A percentile compares a stretch with the other conserved stretches of the same genome.
phyloP scores from a whole-genome alignment of 73 alveolate genomes.

The Blepharisma japonicum region DNA sequence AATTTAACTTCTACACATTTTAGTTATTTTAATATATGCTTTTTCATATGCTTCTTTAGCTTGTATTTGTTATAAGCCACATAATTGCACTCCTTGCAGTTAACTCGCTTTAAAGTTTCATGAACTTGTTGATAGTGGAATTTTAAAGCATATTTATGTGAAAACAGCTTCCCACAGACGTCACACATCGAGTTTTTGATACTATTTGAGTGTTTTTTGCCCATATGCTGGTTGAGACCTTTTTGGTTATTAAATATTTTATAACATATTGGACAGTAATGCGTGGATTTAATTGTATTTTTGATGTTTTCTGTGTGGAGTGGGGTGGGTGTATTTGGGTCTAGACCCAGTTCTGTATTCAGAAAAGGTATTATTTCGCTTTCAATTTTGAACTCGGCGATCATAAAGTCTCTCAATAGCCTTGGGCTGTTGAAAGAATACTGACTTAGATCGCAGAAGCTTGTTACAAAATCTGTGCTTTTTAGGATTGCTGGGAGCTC shows the following conservation, averaged over 20 bases:
- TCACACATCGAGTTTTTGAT: not conserved
- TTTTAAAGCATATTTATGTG: not conserved
- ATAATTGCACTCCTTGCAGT: not conserved
- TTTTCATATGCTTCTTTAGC: conserved; percentile 4
- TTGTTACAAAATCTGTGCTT: too few relatives aligned
- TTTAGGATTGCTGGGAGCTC: too few relatives aligned
- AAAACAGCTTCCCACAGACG: not conserved
- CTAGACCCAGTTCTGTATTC: too few relatives aligned
- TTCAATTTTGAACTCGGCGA: too few relatives aligned
- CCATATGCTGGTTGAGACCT: not conserved
- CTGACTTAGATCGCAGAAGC: too few relatives aligned
- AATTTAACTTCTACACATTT: too few relatives aligned
- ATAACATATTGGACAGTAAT: not conserved
- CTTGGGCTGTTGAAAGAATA: too few relatives aligned
- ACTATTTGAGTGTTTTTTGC: not conserved
- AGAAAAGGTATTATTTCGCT: too few relatives aligned
- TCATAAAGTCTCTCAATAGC: too few relatives aligned
- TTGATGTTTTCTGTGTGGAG: too few relatives aligned
- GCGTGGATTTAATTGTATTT: too few relatives aligned
- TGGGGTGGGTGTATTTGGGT: too few relatives aligned
- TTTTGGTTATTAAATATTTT: not conserved
- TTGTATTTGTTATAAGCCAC: not conserved
- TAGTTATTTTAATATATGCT: not conserved
- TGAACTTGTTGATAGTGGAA: conserved; percentile 14
- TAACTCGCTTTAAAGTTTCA: not conserved